A percentile compares a stretch with the other conserved stretches of the same genome.
phyloP scores from a whole-genome alignment of 2,329 filamentous ascomycete genomes.

The Fusarium sacchari region DNA sequence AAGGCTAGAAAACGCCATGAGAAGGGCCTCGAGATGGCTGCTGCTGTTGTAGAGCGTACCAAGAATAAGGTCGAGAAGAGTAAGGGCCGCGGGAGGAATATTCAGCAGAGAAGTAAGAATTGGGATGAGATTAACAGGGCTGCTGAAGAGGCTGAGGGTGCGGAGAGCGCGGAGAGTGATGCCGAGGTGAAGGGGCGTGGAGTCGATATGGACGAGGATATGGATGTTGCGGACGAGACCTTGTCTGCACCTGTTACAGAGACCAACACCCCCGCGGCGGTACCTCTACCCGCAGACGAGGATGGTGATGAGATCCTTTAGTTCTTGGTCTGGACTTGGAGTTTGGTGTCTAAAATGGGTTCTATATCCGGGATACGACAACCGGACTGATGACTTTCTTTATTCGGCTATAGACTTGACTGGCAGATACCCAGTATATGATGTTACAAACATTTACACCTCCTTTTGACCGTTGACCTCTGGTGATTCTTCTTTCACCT shows the following conservation, averaged over 20 bases:
- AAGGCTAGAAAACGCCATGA: constrained; percentile 67
- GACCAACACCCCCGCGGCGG: neutral
- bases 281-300: constrained; percentile 38
- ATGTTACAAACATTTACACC: constrained; percentile 13
- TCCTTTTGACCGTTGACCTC: neutral
- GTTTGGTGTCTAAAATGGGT: constrained; percentile 44
- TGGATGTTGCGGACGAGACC: constrained; percentile 40
- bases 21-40: constrained; percentile 67
- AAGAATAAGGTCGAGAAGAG: constrained; percentile 66
- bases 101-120: constrained; percentile 61
- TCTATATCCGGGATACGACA: constrained; percentile 27
- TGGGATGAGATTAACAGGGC: constrained; percentile 69
- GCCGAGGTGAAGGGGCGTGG: constrained; percentile 36
- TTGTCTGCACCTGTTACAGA: neutral
- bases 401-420: constrained; percentile 31
- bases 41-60: constrained; percentile 68
- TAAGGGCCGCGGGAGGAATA: constrained; percentile 57
- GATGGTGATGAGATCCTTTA: constrained; percentile 50
- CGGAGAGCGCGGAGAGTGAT: neutral
- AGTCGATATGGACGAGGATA: constrained; percentile 51
- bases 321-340: constrained; percentile 31
- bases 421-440: constrained; percentile 39
- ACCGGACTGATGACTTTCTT: constrained; percentile 24
- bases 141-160: constrained; percentile 26
- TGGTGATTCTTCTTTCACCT: neutral